phyloP scores from a whole-genome alignment of 306 rosid genomes.

The Clitoria ternatea region DNA sequence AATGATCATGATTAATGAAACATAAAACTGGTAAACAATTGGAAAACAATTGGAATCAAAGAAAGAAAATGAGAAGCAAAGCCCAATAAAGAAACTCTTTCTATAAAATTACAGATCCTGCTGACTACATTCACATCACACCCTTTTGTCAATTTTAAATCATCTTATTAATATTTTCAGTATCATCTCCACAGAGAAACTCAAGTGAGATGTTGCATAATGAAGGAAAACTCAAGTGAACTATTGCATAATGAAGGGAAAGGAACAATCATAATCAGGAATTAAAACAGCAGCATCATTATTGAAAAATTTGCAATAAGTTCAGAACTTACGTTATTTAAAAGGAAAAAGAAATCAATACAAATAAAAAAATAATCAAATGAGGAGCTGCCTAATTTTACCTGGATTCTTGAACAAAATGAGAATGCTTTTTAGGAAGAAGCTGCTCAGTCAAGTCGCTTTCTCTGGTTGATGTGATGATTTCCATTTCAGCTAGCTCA shows the following conservation, averaged over 20 bases:
- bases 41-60: background rate
- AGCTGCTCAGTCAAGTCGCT: constrained; percentile 68
- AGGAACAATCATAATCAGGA: background rate
- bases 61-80: background rate
- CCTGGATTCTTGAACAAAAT: constrained; percentile 72
- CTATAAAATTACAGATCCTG: background rate
- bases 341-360: background rate
- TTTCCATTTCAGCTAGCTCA: constrained; percentile 57
- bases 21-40: constrained; percentile 2
- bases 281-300: background rate
- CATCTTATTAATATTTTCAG: background rate
- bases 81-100: background rate
- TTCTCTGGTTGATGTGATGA: constrained; percentile 62
- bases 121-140: background rate
- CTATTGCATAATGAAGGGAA: background rate
- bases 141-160: background rate
- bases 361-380: constrained; percentile 8
- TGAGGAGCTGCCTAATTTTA: constrained; percentile 31
- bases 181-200: background rate
- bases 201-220: background rate
- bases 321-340: background rate
- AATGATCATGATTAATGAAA: background rate
- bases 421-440: constrained; percentile 69
- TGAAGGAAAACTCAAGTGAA: background rate
- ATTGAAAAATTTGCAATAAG: background rate